phyloP scores from a whole-genome alignment of 73 alveolate genomes.

The Blepharisma japonicum region DNA sequence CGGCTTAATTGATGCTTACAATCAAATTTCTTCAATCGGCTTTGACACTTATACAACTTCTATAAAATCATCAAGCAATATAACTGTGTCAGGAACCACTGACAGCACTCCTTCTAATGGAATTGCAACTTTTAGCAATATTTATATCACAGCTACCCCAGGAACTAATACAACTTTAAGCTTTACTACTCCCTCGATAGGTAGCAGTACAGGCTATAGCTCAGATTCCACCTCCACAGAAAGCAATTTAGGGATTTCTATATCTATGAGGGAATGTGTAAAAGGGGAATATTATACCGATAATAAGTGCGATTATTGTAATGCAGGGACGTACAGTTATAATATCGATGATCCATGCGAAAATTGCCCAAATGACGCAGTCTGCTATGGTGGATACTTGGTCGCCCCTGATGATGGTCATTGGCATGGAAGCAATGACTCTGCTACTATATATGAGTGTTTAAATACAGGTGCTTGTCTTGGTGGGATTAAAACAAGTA shows the following conservation, averaged over 20 bases:
- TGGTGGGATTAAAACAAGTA: constrained; percentile 23
- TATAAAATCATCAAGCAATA: neutral
- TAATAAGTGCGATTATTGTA: constrained; percentile 42
- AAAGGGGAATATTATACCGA: constrained; percentile 45
- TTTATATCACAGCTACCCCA: neutral
- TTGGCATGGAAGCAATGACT: constrained; percentile 44
- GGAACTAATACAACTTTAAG: neutral
- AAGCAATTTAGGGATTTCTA: neutral
- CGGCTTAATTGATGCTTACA: too few relatives aligned
- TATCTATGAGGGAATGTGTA: constrained; percentile 36
- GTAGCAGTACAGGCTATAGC: neutral
- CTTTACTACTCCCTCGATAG: neutral
- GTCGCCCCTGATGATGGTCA: constrained; percentile 36
- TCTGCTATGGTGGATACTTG: constrained; percentile 40
- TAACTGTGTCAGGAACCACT: neutral
- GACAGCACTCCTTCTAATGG: neutral
- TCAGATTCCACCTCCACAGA: too few relatives aligned
- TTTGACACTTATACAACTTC: too few relatives aligned
- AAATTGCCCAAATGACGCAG: constrained; percentile 46
- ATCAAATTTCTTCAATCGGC: too few relatives aligned
- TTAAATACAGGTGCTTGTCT: constrained; percentile 39
- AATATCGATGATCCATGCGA: constrained; percentile 29
- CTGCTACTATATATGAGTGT: constrained; percentile 37
- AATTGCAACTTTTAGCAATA: neutral
- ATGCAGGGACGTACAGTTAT: constrained; percentile 39